Conservation (phyloP, 2,329 filamentous ascomycete genomes). For the Trichophyton verrucosum region DNA sequence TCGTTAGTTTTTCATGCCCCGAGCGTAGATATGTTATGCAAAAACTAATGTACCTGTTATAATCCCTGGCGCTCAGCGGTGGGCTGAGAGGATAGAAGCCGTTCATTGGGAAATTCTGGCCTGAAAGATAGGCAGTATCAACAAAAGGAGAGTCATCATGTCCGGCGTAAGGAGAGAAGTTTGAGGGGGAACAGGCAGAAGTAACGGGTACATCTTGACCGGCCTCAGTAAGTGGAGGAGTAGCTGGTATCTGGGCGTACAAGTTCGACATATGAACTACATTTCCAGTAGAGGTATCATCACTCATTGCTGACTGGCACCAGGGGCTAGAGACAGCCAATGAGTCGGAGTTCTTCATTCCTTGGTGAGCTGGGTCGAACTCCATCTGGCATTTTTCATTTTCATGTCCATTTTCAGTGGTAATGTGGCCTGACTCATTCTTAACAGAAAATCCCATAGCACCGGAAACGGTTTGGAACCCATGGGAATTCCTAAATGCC, state of each 20-base stretch:
- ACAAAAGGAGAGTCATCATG: conserved; percentile 28
- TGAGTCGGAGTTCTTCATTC: conserved; percentile 25
- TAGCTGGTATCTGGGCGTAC: conserved; percentile 30
- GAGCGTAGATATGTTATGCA: background rate
- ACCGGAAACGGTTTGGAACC: conserved; percentile 28
- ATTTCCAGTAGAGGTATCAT: conserved; percentile 23
- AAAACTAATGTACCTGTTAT: conserved; percentile 27
- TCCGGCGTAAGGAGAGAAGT: conserved; percentile 27
- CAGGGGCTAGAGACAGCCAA: conserved; percentile 19
- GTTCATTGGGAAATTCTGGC: conserved; percentile 26
- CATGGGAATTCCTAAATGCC: conserved; percentile 25
- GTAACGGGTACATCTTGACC: conserved; percentile 31
- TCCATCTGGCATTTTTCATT: conserved; percentile 26
- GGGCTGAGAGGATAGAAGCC: conserved; percentile 30
- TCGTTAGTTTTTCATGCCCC: background rate
- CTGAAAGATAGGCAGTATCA: conserved; percentile 22
- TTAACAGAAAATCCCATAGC: conserved; percentile 32
- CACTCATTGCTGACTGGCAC: conserved; percentile 27
- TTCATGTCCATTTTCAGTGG: conserved; percentile 22
- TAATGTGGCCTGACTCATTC: conserved; percentile 27
- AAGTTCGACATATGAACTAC: conserved; percentile 25
- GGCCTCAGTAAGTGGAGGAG: conserved; percentile 32
- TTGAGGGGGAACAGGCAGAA: conserved; percentile 29
- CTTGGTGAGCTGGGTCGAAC: conserved; percentile 23
- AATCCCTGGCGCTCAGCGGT: conserved; percentile 30